Base-by-base conservation (phyloP, 2,329 filamentous ascomycete species). In the Pseudogymnoascus sp. region DNA sequence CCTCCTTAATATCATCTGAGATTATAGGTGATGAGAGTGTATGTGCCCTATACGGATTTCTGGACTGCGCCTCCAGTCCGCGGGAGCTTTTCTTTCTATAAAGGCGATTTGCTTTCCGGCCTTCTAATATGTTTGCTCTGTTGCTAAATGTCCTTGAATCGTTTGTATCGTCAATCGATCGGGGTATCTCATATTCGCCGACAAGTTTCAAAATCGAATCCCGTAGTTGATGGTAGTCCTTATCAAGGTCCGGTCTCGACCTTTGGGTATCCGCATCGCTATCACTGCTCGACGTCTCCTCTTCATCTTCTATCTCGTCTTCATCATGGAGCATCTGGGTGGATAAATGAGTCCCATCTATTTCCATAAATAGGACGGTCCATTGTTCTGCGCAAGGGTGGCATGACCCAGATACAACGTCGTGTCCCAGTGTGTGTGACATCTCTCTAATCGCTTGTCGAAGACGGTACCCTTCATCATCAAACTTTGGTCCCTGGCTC, bases 321-420 rank as follows among this genome's bases (percentile, higher is more conserved):
- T 81, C 81, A 63, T 85, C 89, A 72, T 89, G 90, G 37, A 80
- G 85, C 86, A 91, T 89, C 50, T 86, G 81, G 2, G 86, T 82
- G 6, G 86, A 87, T 39, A 95, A 76, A 59, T 79, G 79, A 68
- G 84, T 86, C 33, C 90, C 89, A 71, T 92, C 86, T 0, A 84
- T 75, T 0, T 88, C 88, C 61, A 95, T 84, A 68, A 92, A 93
- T 7, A 95, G 77, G 6, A 94, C 86, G 4, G 88, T 83, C 91
- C 91, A 96, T 61, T 87, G 81, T 74, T 95, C 91, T 1, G 87
- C 86, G 64, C 89, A 93, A 7, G 90, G 90, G 68, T 94, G 89
- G 60, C 86, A 87, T 12, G 83, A 79, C 20, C 88, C 88, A 58
- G 86, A 84, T 16, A 86, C 78, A 11, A 78, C 81, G 12, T 91